Base-by-base conservation (phyloP, 352 stramenopile genomes). In the Phytophthora crassamura region DNA sequence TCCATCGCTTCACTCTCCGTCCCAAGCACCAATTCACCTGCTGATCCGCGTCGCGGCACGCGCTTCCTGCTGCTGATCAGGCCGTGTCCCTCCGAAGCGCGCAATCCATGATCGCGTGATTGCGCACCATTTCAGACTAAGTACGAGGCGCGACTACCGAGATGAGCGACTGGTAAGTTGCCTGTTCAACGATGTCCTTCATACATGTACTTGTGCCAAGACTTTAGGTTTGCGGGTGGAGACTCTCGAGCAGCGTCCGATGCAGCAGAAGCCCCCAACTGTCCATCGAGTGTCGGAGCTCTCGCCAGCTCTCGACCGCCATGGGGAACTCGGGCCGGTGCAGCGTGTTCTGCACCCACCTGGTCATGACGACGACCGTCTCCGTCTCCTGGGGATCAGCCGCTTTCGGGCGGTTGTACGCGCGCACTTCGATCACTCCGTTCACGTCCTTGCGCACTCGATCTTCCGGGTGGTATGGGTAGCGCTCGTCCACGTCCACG, bases 381-480 rank as follows among this genome's bases (percentile, higher is more conserved):
- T 75, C 59, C n/a, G 71, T n/a, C 7, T 58, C n/a, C 34, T 42
- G 8, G n/a, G 12, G 8, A 5, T 16, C 9, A 6, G 25, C 16
- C 22, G 34, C 22, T 18, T 61, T 52, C 25, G 32, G 38, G 7
- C 67, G 62, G 18, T 57, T 61, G 59, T 62, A 69, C 15, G 51
- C 59, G 12, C 59, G 50, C n/a, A 72, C 40, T 62, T 69, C 39
- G 30, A 74, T 69, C 16, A 74, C 62, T 5, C 61, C 55, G 16
- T 50, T 74, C n/a, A 75, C 58, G 30, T 79, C 53, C 30, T 74
- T 72, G 20, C 71, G 64, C 18, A 77, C 59, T 7, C 67, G 48
- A 25, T 74, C 25, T 30, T 55, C n/a, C 5, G 63, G 36, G 1
- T 42, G 33, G 42, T 80, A 80, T 7, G 72, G 64, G 33, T 77